phyloP scores from a whole-genome alignment of 106 monocot genomes.

The Alisma plantagoaquatica region DNA sequence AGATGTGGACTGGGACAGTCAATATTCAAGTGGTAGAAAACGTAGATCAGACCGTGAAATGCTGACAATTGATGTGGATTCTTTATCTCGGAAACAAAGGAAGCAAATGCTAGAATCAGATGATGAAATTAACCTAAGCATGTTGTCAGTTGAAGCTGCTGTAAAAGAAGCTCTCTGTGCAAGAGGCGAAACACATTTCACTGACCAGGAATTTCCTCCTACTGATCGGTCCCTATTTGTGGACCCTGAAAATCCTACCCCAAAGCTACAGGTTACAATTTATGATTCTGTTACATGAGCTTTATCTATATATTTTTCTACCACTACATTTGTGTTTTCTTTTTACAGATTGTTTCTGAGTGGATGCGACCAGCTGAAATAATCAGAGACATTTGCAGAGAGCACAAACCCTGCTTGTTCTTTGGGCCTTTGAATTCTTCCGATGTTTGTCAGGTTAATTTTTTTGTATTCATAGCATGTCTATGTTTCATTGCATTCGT shows the following conservation, averaged over 20 bases:
- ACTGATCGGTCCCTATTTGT: constrained; percentile 82
- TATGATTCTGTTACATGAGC: background rate
- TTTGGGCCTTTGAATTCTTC: constrained; percentile 90
- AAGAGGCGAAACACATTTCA: constrained; percentile 69
- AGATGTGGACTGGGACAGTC: constrained; percentile 99
- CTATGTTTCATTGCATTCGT: background rate
- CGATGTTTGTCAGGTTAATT: constrained; percentile 93
- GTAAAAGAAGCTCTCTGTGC: constrained; percentile 77
- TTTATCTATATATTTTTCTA: background rate
- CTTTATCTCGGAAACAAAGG: constrained; percentile 57
- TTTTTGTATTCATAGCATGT: background rate
- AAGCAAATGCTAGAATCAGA: constrained; percentile 70
- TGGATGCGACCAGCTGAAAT: constrained; percentile 94
- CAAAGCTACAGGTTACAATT: constrained; percentile 64
- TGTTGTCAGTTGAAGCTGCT: constrained; percentile 91
- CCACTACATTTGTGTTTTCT: background rate
- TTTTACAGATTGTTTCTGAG: constrained; percentile 78
- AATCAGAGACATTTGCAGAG: constrained; percentile 44
- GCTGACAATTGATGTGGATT: constrained; percentile 79
- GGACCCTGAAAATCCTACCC: constrained; percentile 74
- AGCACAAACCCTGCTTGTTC: constrained; percentile 75
- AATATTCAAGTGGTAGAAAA: constrained; percentile 97
- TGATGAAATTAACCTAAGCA: constrained; percentile 80
- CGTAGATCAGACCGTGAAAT: constrained; percentile 67
- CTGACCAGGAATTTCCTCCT: constrained; percentile 96